phyloP scores from a whole-genome alignment of 2,329 filamentous ascomycete genomes.

The Fusarium foetens region DNA sequence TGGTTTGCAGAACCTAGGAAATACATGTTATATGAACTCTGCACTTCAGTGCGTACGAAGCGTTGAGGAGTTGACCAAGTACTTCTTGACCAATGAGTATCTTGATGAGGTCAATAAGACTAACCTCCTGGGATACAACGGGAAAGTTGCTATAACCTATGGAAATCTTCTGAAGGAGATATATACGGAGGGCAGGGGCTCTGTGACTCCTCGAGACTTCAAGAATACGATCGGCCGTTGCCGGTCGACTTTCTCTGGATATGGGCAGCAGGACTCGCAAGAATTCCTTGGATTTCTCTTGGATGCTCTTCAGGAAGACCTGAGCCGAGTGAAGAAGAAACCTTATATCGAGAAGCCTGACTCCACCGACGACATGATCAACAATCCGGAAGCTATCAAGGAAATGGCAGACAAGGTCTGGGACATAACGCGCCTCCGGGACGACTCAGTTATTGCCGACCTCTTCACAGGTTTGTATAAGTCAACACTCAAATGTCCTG shows the following conservation, averaged over 20 bases:
- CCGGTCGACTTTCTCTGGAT: slow-evolving; percentile 88
- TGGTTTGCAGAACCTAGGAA: slow-evolving; percentile 89
- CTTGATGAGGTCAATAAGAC: slow-evolving; percentile 83
- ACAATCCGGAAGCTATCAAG: slow-evolving; percentile 80
- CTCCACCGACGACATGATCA: slow-evolving; percentile 95
- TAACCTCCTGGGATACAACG: slow-evolving; percentile 87
- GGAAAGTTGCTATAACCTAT: slow-evolving; percentile 88
- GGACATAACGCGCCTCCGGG: slow-evolving; percentile 89
- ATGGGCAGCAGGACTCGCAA: slow-evolving; percentile 96
- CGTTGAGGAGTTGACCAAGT: slow-evolving; percentile 91
- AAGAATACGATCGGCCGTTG: slow-evolving; percentile 84
- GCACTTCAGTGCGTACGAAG: slow-evolving; percentile 94
- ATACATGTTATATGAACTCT: slow-evolving; percentile 99
- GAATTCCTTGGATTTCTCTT: slow-evolving; percentile 96
- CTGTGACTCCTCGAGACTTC: slow-evolving; percentile 82
- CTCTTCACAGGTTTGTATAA: slow-evolving; percentile 99
- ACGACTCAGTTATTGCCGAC: slow-evolving; percentile 95
- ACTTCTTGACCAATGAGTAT: slow-evolving; percentile 82
- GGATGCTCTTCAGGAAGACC: slow-evolving; percentile 92
- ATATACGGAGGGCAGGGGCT: slow-evolving; percentile 75
- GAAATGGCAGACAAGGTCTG: slow-evolving; percentile 89
- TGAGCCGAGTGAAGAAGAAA: slow-evolving; percentile 94
- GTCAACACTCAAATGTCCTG: slow-evolving; percentile 92
- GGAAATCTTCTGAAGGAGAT: slow-evolving; percentile 79
- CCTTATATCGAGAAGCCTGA: slow-evolving; percentile 98